Conservation (phyloP, 345 rosid species). For the Moringa oleifera region DNA sequence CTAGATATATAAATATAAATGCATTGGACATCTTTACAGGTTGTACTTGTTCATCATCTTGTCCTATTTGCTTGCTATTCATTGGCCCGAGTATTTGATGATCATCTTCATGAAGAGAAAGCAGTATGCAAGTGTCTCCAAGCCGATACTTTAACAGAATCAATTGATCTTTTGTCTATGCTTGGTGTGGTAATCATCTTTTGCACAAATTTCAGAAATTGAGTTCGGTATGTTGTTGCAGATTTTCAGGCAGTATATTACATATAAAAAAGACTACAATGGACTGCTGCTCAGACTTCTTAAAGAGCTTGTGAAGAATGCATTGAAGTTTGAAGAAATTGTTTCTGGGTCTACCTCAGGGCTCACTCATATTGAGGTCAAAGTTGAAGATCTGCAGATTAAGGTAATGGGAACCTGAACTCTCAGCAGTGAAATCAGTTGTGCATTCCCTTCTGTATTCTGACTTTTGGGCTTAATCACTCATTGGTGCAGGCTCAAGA, state of each 20-base stretch:
- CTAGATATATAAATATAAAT: no score
- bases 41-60: no score
- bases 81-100: no score
- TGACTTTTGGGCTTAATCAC: slow-evolving; percentile 4
- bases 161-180: background rate
- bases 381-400: slow-evolving; percentile 62
- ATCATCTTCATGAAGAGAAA: background rate
- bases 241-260: slow-evolving; percentile 89
- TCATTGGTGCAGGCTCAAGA: slow-evolving; percentile 64
- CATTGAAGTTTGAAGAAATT: slow-evolving; percentile 80
- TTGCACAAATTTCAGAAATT: background rate
- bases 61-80: no score
- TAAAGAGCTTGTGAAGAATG: slow-evolving; percentile 73
- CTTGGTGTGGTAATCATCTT: background rate
- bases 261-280: slow-evolving; percentile 86
- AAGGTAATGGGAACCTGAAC: slow-evolving; percentile 42
- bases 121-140: background rate
- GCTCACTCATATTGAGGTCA: slow-evolving; percentile 52
- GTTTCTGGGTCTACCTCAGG: slow-evolving; percentile 65
- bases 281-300: slow-evolving; percentile 76
- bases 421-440: background rate
- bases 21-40: no score
- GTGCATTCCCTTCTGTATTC: background rate
- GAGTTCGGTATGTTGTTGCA: slow-evolving; percentile 20
- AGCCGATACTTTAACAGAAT: no score